Conservation (phyloP, 2,329 filamentous ascomycete species). For the Xylariaceae sp. region DNA sequence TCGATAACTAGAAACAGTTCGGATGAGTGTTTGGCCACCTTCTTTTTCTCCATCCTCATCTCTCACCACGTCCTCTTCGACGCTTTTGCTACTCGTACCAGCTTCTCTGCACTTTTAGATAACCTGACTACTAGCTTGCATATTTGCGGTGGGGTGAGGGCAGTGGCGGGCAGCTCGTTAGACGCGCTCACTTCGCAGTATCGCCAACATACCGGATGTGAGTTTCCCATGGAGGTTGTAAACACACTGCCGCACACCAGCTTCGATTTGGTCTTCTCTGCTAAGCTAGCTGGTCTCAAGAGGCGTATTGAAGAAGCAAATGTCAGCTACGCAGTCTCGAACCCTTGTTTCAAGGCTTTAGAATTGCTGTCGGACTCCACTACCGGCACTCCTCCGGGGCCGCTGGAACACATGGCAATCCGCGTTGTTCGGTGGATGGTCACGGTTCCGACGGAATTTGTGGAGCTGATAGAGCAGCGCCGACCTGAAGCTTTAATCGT, state of each 20-base stretch:
- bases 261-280: slow-evolving; percentile 1
- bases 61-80: slow-evolving; percentile 24
- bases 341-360: slow-evolving; percentile 5
- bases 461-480: slow-evolving; percentile 31
- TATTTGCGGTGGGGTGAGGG: slow-evolving; percentile 18
- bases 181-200: slow-evolving; percentile 6
- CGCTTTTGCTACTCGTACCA: slow-evolving; percentile 7
- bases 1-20: slow-evolving; percentile 4
- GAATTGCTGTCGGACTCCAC: slow-evolving; percentile 1
- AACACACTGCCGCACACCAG: not conserved
- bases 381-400: not conserved
- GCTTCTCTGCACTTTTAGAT: slow-evolving; percentile 12
- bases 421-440: slow-evolving; percentile 19
- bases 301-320: not conserved
- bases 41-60: slow-evolving; percentile 24
- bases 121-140: slow-evolving; percentile 16
- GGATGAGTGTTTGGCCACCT: slow-evolving; percentile 17
- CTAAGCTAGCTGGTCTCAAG: slow-evolving; percentile 3
- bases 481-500: slow-evolving; percentile 39
- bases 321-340: not conserved
- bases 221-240: not conserved
- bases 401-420: not conserved
- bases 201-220: slow-evolving; percentile 3
- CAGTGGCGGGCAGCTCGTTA: slow-evolving; percentile 12
- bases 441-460: slow-evolving; percentile 22